Evolutionary conservation across 2,329 filamentous ascomycete genomes (phyloP).

Genomic region (Aspergillus oerlinghausenensis): DNA sequence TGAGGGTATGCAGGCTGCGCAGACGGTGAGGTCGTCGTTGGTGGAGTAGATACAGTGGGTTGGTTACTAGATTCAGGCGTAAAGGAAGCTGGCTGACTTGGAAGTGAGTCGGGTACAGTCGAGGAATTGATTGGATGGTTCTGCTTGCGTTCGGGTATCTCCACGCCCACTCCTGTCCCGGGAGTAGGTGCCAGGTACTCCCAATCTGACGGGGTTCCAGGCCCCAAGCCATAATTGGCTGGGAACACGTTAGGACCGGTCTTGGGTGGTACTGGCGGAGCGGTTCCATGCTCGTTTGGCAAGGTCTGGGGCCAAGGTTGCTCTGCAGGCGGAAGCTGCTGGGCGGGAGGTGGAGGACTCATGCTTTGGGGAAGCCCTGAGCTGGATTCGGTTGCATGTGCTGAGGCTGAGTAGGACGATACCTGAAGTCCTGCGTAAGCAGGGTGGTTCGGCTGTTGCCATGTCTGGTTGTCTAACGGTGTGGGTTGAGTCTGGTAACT

Average conservation of each 20-base stretch:
- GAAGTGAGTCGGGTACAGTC: constrained; percentile 7
- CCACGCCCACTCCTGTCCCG: constrained; percentile 35
- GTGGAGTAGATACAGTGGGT: constrained; percentile 4
- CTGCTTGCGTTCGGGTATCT: constrained; percentile 19
- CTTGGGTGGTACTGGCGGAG: constrained; percentile 22
- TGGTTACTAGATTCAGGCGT: constrained; percentile 4
- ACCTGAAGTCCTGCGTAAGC: constrained; percentile 24
- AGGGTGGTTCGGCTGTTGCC: constrained; percentile 23
- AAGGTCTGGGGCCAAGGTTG: constrained; percentile 9
- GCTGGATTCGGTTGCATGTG: not conserved
- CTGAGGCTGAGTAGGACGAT: constrained; percentile 2
- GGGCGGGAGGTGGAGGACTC: not conserved
- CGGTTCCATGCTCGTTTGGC: constrained; percentile 5
- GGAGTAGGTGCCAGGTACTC: constrained; percentile 38
- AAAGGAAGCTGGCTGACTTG: constrained; percentile 9
- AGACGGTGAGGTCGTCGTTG: constrained; percentile 5
- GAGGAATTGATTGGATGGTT: constrained; percentile 4
- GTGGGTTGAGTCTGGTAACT: constrained; percentile 31
- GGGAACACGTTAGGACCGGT: constrained; percentile 16
- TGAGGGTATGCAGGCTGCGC: constrained; percentile 3
- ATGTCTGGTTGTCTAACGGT: constrained; percentile 21
- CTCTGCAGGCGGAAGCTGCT: constrained; percentile 6
- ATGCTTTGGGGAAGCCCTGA: not conserved
- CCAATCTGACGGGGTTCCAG: constrained; percentile 45
- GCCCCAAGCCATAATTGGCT: constrained; percentile 36